phyloP scores from a whole-genome alignment of 2,329 filamentous ascomycete species.

The Penicillium carneum region DNA sequence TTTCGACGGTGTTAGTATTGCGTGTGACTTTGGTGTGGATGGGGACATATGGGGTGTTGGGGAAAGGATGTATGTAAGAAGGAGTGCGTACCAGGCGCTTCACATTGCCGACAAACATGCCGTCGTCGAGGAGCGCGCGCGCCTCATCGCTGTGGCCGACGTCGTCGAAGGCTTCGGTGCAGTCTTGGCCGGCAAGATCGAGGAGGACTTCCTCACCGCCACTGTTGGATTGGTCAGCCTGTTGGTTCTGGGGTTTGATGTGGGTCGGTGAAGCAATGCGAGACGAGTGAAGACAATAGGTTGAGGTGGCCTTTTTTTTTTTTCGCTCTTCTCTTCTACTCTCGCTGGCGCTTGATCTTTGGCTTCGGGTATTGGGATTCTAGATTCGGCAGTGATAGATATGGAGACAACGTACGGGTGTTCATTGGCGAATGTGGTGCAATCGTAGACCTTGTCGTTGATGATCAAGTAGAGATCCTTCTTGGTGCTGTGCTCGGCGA shows the following conservation, averaged over 20 bases:
- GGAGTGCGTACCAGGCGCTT: conserved; percentile 75
- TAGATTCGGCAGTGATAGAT: conserved; percentile 12
- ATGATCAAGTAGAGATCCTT: conserved; percentile 90
- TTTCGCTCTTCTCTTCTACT: background rate
- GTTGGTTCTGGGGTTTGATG: background rate
- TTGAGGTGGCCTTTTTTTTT: background rate
- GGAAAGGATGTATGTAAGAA: background rate
- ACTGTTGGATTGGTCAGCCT: conserved; percentile 58
- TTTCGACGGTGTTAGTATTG: conserved; percentile 4
- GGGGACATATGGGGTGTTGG: background rate
- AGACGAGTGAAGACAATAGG: conserved; percentile 1
- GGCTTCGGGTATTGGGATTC: conserved; percentile 1
- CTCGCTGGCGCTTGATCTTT: background rate
- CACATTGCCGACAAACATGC: conserved; percentile 75
- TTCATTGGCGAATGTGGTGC: conserved; percentile 90
- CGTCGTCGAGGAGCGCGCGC: conserved; percentile 80
- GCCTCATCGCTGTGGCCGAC: conserved; percentile 99
- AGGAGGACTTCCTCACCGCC: conserved; percentile 98
- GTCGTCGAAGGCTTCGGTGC: conserved; percentile 97
- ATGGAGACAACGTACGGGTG: conserved; percentile 72
- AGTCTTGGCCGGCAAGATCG: conserved; percentile 93
- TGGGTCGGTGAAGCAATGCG: background rate
- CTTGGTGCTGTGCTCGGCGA: conserved; percentile 87
- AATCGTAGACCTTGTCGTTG: conserved; percentile 96
- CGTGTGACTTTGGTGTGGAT: conserved; percentile 1